A percentile compares a stretch with the other conserved stretches of the same genome.
Evolutionary conservation across 2,329 filamentous ascomycete species (phyloP).

Genomic region (Massarina eburnea): DNA sequence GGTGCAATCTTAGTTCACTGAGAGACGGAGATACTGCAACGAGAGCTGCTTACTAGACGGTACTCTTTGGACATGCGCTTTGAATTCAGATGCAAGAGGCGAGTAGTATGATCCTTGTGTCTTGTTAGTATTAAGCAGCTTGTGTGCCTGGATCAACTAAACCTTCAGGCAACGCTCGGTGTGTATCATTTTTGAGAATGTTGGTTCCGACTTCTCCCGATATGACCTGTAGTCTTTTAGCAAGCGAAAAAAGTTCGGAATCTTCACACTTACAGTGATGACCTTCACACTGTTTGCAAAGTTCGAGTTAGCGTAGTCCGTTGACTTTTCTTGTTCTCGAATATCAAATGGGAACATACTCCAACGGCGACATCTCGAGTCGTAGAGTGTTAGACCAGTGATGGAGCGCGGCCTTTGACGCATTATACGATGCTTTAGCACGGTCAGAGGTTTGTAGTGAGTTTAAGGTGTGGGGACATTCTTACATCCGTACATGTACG

Average conservation of each 20-base stretch:
- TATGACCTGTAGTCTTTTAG: too few species aligned
- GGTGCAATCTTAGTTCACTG: neutral
- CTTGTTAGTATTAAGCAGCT: neutral
- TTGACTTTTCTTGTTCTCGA: neutral
- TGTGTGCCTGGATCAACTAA: neutral
- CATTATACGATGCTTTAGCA: slow-evolving; percentile 3
- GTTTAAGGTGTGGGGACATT: too few species aligned
- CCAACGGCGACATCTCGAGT: slow-evolving; percentile 4
- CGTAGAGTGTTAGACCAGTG: slow-evolving; percentile 7
- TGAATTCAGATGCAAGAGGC: slow-evolving; percentile 2
- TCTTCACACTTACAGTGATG: too few species aligned
- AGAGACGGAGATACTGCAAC: too few species aligned
- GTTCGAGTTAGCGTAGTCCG: neutral
- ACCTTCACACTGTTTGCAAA: slow-evolving; percentile 5
- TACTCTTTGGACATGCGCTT: slow-evolving; percentile 3
- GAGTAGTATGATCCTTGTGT: slow-evolving; percentile 2
- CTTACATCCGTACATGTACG: slow-evolving; percentile 9
- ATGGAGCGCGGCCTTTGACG: slow-evolving; percentile 4
- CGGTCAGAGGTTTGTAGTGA: too few species aligned
- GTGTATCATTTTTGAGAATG: slow-evolving; percentile 5
- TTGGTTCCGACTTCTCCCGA: slow-evolving; percentile 9
- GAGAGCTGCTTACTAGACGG: neutral
- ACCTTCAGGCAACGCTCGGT: slow-evolving; percentile 2
- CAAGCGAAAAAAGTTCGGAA: too few species aligned
- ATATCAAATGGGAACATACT: neutral